Evolutionary conservation across 2,329 filamentous ascomycete species (phyloP).

Genomic region (Xylariales sp.): DNA sequence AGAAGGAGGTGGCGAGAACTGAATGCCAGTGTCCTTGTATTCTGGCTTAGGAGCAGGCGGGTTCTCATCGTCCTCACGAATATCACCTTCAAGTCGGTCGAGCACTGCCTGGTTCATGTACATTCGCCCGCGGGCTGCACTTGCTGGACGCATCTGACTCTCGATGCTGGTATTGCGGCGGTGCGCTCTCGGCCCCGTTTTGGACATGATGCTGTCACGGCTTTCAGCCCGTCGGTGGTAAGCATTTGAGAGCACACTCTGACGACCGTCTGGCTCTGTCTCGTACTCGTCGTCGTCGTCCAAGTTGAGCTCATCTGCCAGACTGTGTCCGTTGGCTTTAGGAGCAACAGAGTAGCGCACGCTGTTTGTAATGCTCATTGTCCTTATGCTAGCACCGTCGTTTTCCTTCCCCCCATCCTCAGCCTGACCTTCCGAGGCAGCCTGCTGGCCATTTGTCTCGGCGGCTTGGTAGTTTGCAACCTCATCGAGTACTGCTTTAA

Average conservation of each 20-base stretch:
- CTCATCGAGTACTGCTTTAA: conserved; percentile 83
- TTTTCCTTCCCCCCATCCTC: conserved; percentile 61
- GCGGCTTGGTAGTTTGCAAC: conserved; percentile 66
- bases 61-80: conserved; percentile 46
- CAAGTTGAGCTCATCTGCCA: conserved; percentile 89
- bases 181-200: conserved; percentile 33
- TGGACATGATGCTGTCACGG: conserved; percentile 49
- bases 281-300: conserved; percentile 74
- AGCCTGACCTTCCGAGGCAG: conserved; percentile 49
- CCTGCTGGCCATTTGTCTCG: conserved; percentile 34
- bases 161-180: conserved; percentile 55
- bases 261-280: conserved; percentile 67
- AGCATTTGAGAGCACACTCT: conserved; percentile 52
- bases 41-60: conserved; percentile 33
- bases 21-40: conserved; percentile 74
- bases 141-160: conserved; percentile 51
- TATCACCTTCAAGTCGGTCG: conserved; percentile 49
- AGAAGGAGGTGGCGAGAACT: conserved; percentile 80
- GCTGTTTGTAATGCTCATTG: conserved; percentile 68
- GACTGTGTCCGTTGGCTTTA: conserved; percentile 64
- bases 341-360: conserved; percentile 70
- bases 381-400: conserved; percentile 69
- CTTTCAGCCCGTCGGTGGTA: conserved; percentile 51
- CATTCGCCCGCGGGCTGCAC: conserved; percentile 48
- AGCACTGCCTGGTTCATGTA: conserved; percentile 51